Evolutionary conservation across 2,329 filamentous ascomycete genomes (phyloP).

Genomic region (Bipolaris cookei): DNA sequence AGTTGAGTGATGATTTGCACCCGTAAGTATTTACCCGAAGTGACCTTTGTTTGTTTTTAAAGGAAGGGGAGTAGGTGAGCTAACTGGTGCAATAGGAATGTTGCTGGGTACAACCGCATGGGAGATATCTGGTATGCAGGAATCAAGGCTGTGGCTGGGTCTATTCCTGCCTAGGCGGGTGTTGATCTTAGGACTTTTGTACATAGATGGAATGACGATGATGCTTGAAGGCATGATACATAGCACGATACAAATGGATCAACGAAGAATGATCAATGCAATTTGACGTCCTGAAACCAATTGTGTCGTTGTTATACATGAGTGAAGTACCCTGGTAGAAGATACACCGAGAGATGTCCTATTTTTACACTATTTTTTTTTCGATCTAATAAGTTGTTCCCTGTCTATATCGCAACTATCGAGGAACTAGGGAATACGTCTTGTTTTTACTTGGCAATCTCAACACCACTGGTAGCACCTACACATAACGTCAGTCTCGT

Average conservation of each 20-base stretch:
- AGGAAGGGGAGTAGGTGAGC: background rate
- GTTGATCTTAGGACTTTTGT: too few relatives aligned
- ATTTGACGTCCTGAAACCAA: too few relatives aligned
- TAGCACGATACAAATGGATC: too few relatives aligned
- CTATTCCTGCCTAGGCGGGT: background rate
- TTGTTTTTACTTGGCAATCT: slow-evolving; percentile 32
- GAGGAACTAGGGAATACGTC: background rate
- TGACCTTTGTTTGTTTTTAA: background rate
- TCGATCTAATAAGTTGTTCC: background rate
- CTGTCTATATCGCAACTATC: background rate
- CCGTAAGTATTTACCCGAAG: slow-evolving; percentile 22
- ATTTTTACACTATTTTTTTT: too few relatives aligned
- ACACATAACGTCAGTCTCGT: slow-evolving; percentile 38
- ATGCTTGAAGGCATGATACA: too few relatives aligned
- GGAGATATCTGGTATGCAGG: slow-evolving; percentile 35
- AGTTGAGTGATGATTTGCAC: slow-evolving; percentile 37
- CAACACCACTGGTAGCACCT: slow-evolving; percentile 70
- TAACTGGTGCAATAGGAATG: slow-evolving; percentile 19
- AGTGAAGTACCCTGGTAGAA: too few relatives aligned
- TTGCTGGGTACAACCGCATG: slow-evolving; percentile 40
- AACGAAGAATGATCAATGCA: too few relatives aligned
- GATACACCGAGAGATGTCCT: too few relatives aligned
- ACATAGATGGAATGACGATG: too few relatives aligned
- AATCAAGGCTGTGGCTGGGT: slow-evolving; percentile 8
- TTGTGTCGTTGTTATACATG: too few relatives aligned